Evolutionary conservation across 192 early-diverging fungal species (phyloP).

Genomic region (Mortierella claussenii): DNA sequence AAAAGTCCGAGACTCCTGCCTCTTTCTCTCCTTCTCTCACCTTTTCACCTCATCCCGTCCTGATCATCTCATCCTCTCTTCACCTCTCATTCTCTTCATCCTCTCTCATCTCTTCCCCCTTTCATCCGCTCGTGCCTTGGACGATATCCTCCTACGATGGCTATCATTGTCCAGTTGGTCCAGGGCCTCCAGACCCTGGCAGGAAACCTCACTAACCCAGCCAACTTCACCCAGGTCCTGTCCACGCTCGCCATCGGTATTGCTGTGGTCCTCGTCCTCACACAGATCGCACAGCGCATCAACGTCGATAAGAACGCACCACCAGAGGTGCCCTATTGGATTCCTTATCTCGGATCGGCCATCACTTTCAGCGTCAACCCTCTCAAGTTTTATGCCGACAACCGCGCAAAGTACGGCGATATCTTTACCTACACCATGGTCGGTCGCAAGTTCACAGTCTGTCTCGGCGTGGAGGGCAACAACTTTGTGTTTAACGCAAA

Average conservation of each 20-base stretch:
- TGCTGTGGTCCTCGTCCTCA: constrained; percentile 38
- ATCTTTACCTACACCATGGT: constrained; percentile 94
- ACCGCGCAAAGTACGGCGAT: constrained; percentile 89
- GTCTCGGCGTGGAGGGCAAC: constrained; percentile 92
- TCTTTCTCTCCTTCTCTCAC: constrained; percentile 1
- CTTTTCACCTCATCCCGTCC: constrained; percentile 9
- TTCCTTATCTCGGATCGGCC: constrained; percentile 92
- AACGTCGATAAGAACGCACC: constrained; percentile 66
- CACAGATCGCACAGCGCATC: constrained; percentile 40
- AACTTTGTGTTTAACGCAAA: constrained; percentile 97
- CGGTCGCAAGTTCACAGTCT: constrained; percentile 89
- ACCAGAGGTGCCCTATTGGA: constrained; percentile 76
- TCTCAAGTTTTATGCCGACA: constrained; percentile 85
- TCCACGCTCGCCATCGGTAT: constrained; percentile 42
- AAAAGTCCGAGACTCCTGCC: not conserved
- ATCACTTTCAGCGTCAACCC: constrained; percentile 90
- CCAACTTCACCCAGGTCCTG: constrained; percentile 50
- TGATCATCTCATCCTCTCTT: constrained; percentile 4
- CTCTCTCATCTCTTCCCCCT: constrained; percentile 1
- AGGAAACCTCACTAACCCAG: constrained; percentile 43
- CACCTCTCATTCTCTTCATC: constrained; percentile 4
- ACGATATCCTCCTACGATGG: constrained; percentile 19
- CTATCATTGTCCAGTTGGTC: constrained; percentile 52
- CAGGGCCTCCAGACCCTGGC: constrained; percentile 48
- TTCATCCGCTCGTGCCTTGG: too few relatives aligned